Conservation (phyloP, 257 asterid genomes). For the Salvia rosmarinus region DNA sequence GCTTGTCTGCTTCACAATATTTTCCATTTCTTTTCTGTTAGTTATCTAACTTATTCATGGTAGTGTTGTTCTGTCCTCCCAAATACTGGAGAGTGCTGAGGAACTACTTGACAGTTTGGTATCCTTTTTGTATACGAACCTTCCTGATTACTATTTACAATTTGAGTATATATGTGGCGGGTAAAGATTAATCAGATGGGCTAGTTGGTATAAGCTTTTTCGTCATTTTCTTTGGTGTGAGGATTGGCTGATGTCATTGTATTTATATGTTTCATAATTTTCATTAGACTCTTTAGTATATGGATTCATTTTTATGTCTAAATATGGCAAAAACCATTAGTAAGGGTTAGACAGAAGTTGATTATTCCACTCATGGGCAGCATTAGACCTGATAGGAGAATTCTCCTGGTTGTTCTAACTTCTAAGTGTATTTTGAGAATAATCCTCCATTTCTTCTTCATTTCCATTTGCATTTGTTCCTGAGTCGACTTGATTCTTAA, state of each 20-base stretch:
- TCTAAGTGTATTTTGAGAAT: too few species aligned
- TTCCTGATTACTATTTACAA: background rate
- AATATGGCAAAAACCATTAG: background rate
- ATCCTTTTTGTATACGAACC: background rate
- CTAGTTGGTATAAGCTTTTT: background rate
- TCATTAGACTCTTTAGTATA: background rate
- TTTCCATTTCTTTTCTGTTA: conserved; percentile 4
- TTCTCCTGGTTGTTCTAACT: too few species aligned
- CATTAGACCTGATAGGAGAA: too few species aligned
- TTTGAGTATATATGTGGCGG: background rate
- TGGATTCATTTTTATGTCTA: background rate
- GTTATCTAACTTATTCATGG: background rate
- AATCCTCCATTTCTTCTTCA: too few species aligned
- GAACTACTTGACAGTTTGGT: background rate
- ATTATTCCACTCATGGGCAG: too few species aligned
- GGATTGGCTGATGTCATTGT: conserved; percentile 44
- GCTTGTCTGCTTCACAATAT: conserved; percentile 3
- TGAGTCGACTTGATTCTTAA: background rate
- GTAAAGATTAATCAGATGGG: background rate
- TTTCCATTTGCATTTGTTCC: background rate
- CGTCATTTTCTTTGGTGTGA: conserved; percentile 70
- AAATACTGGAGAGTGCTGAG: background rate
- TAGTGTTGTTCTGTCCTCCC: background rate
- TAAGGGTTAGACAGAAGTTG: background rate
- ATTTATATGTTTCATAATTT: background rate